A percentile compares a stretch with the other conserved stretches of the same genome.
phyloP scores from a whole-genome alignment of 1,284 basidiomycete species.

The Earliella scabrosa region DNA sequence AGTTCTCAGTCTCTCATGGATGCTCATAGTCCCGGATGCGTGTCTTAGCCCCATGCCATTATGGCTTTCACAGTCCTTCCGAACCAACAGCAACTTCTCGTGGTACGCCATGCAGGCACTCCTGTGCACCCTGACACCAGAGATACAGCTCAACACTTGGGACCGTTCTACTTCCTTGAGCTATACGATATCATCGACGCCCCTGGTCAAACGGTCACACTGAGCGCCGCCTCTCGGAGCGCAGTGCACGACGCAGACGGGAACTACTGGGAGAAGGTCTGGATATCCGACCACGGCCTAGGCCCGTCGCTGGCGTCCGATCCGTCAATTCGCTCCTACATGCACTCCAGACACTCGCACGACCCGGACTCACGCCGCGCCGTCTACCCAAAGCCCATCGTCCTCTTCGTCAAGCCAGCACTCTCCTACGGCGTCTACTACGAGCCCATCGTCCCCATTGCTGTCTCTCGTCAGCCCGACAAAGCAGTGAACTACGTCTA shows the following conservation, averaged over 20 bases:
- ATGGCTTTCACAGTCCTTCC: constrained; percentile 58
- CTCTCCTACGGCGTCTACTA: constrained; percentile 7
- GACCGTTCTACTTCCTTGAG: constrained; percentile 23
- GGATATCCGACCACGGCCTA: constrained; percentile 55
- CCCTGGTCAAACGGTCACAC: constrained; percentile 6
- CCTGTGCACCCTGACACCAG: constrained; percentile 21
- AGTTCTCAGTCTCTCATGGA: not conserved
- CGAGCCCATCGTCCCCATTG: constrained; percentile 22
- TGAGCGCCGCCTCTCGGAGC: constrained; percentile 21
- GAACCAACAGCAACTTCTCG: constrained; percentile 55
- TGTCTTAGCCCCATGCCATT: constrained; percentile 46
- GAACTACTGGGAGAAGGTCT: constrained; percentile 36
- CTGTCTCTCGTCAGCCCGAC: not conserved
- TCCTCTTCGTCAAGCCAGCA: constrained; percentile 12
- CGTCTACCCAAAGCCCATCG: constrained; percentile 50
- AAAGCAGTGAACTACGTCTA: not conserved
- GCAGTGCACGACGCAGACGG: constrained; percentile 3
- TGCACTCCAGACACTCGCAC: constrained; percentile 20
- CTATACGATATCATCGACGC: constrained; percentile 23
- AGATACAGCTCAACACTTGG: not conserved
- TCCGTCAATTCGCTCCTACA: constrained; percentile 37
- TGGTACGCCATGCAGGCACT: constrained; percentile 45
- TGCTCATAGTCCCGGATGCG: constrained; percentile 19
- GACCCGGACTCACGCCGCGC: not conserved
- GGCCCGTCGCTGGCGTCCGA: constrained; percentile 33